Base-by-base conservation (phyloP, 2,329 filamentous ascomycete species). In the Nothophoma quercina region DNA sequence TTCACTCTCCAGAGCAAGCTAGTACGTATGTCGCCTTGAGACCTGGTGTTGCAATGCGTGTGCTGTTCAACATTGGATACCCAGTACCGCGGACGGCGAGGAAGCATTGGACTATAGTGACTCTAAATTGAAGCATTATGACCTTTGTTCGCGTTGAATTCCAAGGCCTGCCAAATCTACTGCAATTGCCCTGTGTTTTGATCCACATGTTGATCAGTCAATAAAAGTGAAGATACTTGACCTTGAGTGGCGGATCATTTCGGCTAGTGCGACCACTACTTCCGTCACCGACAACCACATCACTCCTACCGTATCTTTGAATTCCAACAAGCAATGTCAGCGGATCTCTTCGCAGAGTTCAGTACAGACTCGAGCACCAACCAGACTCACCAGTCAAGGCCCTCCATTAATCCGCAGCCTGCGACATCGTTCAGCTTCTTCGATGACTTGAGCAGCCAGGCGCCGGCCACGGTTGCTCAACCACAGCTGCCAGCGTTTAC, bases 281-380 rank as follows among this genome's bases (percentile, higher is more conserved):
- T 60, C 21, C 43, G 42, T 41, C 38, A 50, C 45, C 51, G 35
- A 56, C 55, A 36, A 39, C 49, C 41, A 36, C 54, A 26, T 54
- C 43, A 46, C 41, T 50, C 33, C 28, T 51, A 44, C 50, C 43
- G 52, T 42, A 60, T 35, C 13, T 25, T 25, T 40, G 32, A 30
- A 16, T 25, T 22, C 35, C 33, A 26, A 38, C 41, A 33, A 50
- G 29, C 52, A 47, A 73, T 73, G 70, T 73, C 70, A 25, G 70
- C 70, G 18, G 70, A 73, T 39, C 63, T 73, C 12, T 73, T 73
- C 30, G 70, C 69, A 40, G 70, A 71, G 36, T 73, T 73, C 23
- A 65, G 62, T 29, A 39, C 63, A 36, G 44, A 62, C 7, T 32
- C 65, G n/a, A 56, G 28, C 26, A 38, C 55, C 5, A 51, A 44